These are phyloP conservation scores for Byssoonygena ceratinophila DNA, from an alignment of 2,329 filamentous ascomycete genomes.

Conservation along the genomic window DNA sequence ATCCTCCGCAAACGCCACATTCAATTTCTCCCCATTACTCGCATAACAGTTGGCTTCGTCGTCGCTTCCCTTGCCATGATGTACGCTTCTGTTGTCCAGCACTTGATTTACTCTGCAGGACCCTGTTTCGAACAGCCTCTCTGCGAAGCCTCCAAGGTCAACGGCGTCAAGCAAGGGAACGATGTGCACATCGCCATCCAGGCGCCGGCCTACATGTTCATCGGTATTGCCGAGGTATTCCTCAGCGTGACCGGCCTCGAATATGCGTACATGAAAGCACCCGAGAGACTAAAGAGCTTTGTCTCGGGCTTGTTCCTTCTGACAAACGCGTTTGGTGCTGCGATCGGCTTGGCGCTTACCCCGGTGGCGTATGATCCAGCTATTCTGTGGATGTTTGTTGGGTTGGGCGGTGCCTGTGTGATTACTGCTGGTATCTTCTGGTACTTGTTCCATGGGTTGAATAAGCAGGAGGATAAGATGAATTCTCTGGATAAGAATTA, in stretches of 20 bases:
- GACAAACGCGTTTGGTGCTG: slow-evolving; percentile 48
- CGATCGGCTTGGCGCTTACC: slow-evolving; percentile 51
- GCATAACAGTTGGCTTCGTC: slow-evolving; percentile 60
- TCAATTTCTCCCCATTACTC: slow-evolving; percentile 62
- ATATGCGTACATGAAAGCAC: slow-evolving; percentile 63
- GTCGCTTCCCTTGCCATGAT: slow-evolving; percentile 52
- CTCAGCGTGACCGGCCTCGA: slow-evolving; percentile 58
- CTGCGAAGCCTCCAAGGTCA: slow-evolving; percentile 24
- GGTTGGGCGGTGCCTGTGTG: slow-evolving; percentile 43
- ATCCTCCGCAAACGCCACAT: slow-evolving; percentile 52
- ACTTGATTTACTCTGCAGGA: slow-evolving; percentile 43
- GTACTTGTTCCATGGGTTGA: slow-evolving; percentile 39
- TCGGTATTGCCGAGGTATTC: slow-evolving; percentile 45
- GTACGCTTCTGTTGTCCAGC: slow-evolving; percentile 48
- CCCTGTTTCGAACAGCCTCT: slow-evolving; percentile 41
- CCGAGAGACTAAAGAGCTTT: slow-evolving; percentile 55
- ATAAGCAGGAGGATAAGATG: slow-evolving; percentile 41
- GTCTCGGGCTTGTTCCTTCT: slow-evolving; percentile 48
- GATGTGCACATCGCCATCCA: slow-evolving; percentile 36
- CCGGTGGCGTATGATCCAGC: slow-evolving; percentile 53
- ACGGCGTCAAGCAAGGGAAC: slow-evolving; percentile 29
- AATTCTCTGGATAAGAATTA: slow-evolving; percentile 39
- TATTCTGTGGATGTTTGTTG: slow-evolving; percentile 56
- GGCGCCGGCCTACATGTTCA: slow-evolving; percentile 36
- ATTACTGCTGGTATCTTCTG: slow-evolving; percentile 46